phyloP scores from a whole-genome alignment of 805 yeast species.

The Tetrapisispora fleetii region DNA sequence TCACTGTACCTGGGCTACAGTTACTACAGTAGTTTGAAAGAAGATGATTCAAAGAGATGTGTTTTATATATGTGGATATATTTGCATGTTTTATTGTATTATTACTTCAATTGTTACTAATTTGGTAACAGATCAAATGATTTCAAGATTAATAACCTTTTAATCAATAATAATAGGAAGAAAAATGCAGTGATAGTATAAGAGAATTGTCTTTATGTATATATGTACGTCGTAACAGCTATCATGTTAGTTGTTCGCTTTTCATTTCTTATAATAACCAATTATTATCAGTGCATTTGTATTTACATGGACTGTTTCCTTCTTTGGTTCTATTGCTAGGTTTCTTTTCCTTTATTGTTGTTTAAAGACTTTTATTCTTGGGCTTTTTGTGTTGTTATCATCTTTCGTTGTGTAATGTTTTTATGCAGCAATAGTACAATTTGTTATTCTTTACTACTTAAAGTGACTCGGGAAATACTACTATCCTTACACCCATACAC shows the following conservation, averaged over 20 bases:
- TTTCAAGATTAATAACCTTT: neutral
- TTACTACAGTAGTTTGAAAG: neutral
- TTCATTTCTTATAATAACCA: neutral
- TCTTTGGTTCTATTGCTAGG: neutral
- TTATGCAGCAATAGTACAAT: too few relatives aligned
- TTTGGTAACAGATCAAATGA: neutral
- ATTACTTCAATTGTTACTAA: neutral
- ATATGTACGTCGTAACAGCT: neutral
- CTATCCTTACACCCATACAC: slow-evolving; percentile 1
- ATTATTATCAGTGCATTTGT: neutral
- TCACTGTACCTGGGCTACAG: neutral
- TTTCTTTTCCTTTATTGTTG: neutral
- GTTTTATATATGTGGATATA: neutral
- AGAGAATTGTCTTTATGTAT: neutral
- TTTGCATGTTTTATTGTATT: neutral
- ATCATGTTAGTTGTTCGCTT: neutral
- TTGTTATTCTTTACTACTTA: too few relatives aligned
- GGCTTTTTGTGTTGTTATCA: neutral
- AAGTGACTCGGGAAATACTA: neutral
- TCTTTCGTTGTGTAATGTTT: too few relatives aligned
- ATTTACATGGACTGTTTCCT: neutral
- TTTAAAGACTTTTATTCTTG: neutral
- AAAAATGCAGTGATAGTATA: too few relatives aligned
- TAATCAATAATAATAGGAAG: neutral
- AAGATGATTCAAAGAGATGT: neutral